Evolutionary conservation across 2,329 filamentous ascomycete species (phyloP).

Genomic region (Fusarium nanum): DNA sequence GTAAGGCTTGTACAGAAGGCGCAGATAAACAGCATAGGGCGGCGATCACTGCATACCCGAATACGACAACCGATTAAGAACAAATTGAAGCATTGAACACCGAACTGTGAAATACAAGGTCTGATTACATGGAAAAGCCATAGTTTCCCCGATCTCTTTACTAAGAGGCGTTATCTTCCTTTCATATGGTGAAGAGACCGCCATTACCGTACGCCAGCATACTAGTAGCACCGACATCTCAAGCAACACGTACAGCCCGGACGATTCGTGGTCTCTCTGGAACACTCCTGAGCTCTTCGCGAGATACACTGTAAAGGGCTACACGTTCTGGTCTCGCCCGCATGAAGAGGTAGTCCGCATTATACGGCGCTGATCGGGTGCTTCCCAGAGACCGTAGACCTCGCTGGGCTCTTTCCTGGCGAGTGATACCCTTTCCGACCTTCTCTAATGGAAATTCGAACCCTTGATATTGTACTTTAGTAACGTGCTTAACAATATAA

Average conservation of each 20-base stretch:
- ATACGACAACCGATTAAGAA: no score
- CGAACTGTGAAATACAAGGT: no score
- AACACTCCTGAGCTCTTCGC: neutral
- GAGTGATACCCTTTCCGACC: neutral
- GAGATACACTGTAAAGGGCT: constrained; percentile 1
- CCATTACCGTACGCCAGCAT: neutral
- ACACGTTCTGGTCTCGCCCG: neutral
- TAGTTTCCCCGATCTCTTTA: no score
- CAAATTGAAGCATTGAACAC: no score
- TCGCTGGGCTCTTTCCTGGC: neutral
- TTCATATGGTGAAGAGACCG: neutral
- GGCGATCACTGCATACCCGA: neutral
- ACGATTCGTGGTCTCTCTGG: neutral
- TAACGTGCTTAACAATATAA: fast-evolving
- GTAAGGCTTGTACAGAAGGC: neutral
- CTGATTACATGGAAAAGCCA: no score
- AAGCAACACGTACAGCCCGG: constrained; percentile 2
- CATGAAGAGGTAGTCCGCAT: neutral
- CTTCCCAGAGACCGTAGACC: neutral
- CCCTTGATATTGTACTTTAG: neutral
- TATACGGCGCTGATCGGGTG: neutral
- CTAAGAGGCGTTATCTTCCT: neutral
- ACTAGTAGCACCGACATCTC: neutral
- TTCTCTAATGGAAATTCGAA: neutral
- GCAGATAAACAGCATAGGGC: neutral